These are phyloP conservation scores for Gloeostereum incarnatum DNA, from an alignment of 768 basidiomycete species.

Conservation along the genomic window DNA sequence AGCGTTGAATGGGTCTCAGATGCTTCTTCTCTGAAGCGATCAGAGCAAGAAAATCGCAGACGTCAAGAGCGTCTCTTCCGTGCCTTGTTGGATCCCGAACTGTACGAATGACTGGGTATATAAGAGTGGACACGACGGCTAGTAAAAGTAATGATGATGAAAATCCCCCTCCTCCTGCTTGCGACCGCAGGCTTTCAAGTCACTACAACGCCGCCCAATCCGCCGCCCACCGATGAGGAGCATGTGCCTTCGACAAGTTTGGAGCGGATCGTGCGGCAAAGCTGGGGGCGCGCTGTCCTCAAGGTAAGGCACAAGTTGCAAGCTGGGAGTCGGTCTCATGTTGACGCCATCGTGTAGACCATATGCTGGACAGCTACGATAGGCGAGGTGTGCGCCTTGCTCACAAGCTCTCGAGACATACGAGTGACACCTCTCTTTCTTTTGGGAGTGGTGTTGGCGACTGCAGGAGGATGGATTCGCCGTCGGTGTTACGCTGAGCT, in stretches of 20 bases:
- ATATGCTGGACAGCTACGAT: constrained; percentile 27
- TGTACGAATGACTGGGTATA: too few relatives aligned
- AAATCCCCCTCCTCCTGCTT: constrained; percentile 32
- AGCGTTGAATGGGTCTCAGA: neutral
- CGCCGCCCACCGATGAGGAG: constrained; percentile 24
- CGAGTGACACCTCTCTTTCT: constrained; percentile 10
- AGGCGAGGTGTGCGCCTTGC: constrained; percentile 26
- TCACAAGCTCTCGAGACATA: constrained; percentile 14
- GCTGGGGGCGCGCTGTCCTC: constrained; percentile 20
- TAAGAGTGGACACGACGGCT: too few relatives aligned
- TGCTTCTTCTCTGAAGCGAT: constrained; percentile 6
- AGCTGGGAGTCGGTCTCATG: neutral
- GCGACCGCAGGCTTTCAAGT: constrained; percentile 33
- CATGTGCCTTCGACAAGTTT: constrained; percentile 22
- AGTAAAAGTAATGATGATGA: too few relatives aligned
- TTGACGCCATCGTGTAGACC: constrained; percentile 14
- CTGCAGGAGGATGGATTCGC: constrained; percentile 31
- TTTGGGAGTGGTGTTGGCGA: constrained; percentile 26
- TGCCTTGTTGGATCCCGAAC: constrained; percentile 9
- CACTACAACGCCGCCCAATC: constrained; percentile 36
- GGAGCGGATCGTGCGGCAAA: constrained; percentile 26
- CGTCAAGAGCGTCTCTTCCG: constrained; percentile 5
- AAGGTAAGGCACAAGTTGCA: too few relatives aligned
- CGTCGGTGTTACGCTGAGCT: constrained; percentile 34
- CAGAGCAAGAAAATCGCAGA: constrained; percentile 10